phyloP scores from a whole-genome alignment of 164 flowering plant genomes.

The Aristolochia fimbriata region DNA sequence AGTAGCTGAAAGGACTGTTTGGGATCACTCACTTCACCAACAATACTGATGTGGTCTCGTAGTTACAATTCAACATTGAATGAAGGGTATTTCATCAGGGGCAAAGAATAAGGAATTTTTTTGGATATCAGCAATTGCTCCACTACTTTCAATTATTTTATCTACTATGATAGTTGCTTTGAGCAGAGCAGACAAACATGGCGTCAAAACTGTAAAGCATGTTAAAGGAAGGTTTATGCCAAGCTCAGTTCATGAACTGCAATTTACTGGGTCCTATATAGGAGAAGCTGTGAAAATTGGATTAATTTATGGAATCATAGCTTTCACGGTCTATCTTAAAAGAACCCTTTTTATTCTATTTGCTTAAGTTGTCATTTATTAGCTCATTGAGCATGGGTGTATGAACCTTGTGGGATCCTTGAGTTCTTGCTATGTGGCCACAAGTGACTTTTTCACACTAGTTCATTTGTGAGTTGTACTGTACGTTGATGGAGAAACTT shows the following conservation, averaged over 20 bases:
- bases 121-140: constrained; percentile 86
- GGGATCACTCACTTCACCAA: constrained; percentile 60
- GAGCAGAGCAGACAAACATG: constrained; percentile 63
- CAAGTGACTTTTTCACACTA: constrained; percentile 32
- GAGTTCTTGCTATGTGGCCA: constrained; percentile 82
- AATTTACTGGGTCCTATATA: constrained; percentile 36
- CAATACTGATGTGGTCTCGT: constrained; percentile 66
- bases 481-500: no score
- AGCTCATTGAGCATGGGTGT: neutral
- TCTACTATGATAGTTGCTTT: constrained; percentile 58
- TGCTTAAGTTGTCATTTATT: no score
- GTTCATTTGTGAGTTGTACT: no score
- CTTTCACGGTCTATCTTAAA: constrained; percentile 46
- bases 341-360: neutral
- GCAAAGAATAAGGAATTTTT: constrained; percentile 61
- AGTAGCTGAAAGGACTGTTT: constrained; percentile 70
- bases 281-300: constrained; percentile 57
- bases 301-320: constrained; percentile 48
- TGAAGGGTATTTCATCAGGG: constrained; percentile 25
- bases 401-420: constrained; percentile 77
- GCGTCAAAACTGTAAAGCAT: constrained; percentile 63
- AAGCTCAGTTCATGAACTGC: constrained; percentile 43
- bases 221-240: constrained; percentile 67
- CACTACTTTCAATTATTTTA: constrained; percentile 55
- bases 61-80: neutral